These are phyloP conservation scores for Epichloe festucae DNA, from an alignment of 2,329 filamentous ascomycete genomes.

Conservation along the genomic window DNA sequence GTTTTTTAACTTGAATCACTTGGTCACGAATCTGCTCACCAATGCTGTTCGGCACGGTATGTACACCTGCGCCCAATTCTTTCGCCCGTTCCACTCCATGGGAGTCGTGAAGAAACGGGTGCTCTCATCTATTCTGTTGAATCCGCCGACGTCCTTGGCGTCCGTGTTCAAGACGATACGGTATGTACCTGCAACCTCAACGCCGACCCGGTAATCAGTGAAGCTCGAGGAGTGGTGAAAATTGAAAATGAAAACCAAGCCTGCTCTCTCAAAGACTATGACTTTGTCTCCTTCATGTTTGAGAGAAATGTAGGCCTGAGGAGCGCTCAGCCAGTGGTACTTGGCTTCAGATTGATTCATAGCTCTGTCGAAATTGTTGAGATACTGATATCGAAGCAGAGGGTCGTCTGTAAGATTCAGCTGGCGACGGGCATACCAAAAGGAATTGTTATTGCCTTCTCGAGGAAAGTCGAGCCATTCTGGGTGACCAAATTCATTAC, in stretches of 20 bases:
- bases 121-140: constrained; percentile 61
- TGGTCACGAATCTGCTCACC: constrained; percentile 35
- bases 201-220: constrained; percentile 81
- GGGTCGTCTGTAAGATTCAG: constrained; percentile 82
- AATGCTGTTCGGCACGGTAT: constrained; percentile 72
- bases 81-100: constrained; percentile 77
- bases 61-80: constrained; percentile 89
- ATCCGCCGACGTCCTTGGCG: constrained; percentile 62
- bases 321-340: constrained; percentile 78
- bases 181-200: constrained; percentile 78
- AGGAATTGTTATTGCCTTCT: constrained; percentile 82
- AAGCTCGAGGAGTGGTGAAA: constrained; percentile 80
- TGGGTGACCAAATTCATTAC: constrained; percentile 96
- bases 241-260: constrained; percentile 90
- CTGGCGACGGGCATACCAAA: constrained; percentile 87
- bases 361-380: constrained; percentile 84
- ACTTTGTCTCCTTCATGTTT: constrained; percentile 94
- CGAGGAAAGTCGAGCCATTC: constrained; percentile 99
- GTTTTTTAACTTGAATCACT: neutral
- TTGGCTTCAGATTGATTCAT: constrained; percentile 85
- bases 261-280: constrained; percentile 86
- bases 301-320: constrained; percentile 82
- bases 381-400: constrained; percentile 74
- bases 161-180: constrained; percentile 76
- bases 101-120: constrained; percentile 88